Base-by-base conservation (phyloP, 1,284 basidiomycete species). In the Naganishia albida region DNA sequence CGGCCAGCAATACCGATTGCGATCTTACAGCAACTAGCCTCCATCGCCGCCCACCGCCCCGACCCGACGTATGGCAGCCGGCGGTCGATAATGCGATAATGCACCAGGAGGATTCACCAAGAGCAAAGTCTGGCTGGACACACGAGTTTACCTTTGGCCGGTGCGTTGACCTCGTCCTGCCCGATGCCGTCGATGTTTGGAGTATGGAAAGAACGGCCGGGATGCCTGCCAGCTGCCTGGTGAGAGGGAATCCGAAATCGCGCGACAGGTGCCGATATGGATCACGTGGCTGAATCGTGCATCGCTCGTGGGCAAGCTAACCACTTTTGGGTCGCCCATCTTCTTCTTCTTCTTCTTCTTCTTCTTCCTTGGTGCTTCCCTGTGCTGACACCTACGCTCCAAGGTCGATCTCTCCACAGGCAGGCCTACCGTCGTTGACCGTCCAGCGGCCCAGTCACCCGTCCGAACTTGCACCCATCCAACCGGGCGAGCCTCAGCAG, bases 261-360 rank as follows among this genome's bases (percentile, higher is more conserved):
- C n/a, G 46, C 18, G 20, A 48, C 42, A 16, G 16, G 42, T 28
- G 25, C 42, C 39, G 56, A 16, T 48, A 18, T 10, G 56, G 8
- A 60, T 60, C 56, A 60, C 56, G 56, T 60, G 56, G 56, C 16
- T 38, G 25, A 44, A 60, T 60, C 56, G 56, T 60, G 56, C 26
- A 38, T 34, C 34, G 43, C 56, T 49, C 56, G 56, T 44, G 25
- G 20, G 15, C 46, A 48, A 48, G 12, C 20, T 48, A 23, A 20
- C 46, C 46, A 25, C 20, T 20, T 7, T n/a, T 44, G 18, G 46
- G 20, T 6, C 46, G n/a, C 25, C 23, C 46, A 8, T 48, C 15
- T 25, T 25, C 20, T 25, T 20, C 23, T 4, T 48, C 23, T 20
- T 7, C 23, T 20, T 48, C 46, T 18, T 48, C 6, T 7, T 20